phyloP scores from a whole-genome alignment of 1,284 basidiomycete species.

The Golubevia pallescens region DNA sequence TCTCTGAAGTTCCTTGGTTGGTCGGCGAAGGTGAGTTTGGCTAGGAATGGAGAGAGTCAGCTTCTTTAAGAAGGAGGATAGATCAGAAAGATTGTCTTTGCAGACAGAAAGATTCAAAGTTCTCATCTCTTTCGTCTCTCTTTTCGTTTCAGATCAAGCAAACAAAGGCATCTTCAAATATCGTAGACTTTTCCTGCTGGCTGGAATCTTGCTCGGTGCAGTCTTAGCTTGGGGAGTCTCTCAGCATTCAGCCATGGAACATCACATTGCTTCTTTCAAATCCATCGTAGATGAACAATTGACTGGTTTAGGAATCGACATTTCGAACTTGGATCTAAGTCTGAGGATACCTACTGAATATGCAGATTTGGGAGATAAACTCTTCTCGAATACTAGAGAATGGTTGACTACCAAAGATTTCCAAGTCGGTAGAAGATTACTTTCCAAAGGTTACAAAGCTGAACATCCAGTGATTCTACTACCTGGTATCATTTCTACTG shows the following conservation, averaged over 20 bases:
- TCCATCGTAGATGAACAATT: conserved; percentile 49
- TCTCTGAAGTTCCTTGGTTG: neutral
- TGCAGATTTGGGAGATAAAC: conserved; percentile 44
- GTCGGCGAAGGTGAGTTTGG: neutral
- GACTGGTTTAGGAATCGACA: conserved; percentile 30
- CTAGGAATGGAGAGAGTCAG: neutral
- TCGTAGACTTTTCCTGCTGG: conserved; percentile 40
- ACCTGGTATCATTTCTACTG: conserved; percentile 57
- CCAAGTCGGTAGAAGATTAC: conserved; percentile 37
- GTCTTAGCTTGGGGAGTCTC: conserved; percentile 34
- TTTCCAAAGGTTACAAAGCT: conserved; percentile 31
- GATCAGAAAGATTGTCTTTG: too few species aligned
- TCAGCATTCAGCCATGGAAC: conserved; percentile 34
- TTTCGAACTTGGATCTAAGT: conserved; percentile 30
- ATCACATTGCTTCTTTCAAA: conserved; percentile 29
- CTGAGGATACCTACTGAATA: conserved; percentile 48
- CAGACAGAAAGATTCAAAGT: too few species aligned
- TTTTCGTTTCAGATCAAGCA: conserved; percentile 1
- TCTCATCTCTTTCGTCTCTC: neutral
- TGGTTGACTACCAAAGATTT: conserved; percentile 60
- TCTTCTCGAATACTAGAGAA: conserved; percentile 38
- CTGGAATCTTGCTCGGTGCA: conserved; percentile 37
- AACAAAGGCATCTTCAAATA: conserved; percentile 38
- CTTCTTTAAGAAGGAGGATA: too few species aligned
- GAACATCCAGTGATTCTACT: conserved; percentile 58